These are phyloP conservation scores for Phaeotremella skinneri DNA, from an alignment of 768 basidiomycete species.

Conservation along the genomic window DNA sequence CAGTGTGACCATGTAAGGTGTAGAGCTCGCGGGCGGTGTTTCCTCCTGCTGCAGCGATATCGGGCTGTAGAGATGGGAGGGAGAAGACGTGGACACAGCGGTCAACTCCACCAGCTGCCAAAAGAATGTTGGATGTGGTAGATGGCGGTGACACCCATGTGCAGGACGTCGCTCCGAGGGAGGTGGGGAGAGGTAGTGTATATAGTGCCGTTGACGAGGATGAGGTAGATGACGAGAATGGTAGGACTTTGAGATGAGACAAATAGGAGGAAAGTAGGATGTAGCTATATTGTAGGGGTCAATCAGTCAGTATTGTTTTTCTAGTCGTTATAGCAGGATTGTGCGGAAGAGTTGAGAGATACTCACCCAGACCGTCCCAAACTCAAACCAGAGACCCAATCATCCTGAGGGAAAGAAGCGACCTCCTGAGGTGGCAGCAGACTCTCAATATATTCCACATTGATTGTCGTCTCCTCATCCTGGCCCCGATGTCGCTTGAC, in stretches of 20 bases:
- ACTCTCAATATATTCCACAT: constrained; percentile 88
- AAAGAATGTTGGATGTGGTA: constrained; percentile 29
- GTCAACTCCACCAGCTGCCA: constrained; percentile 51
- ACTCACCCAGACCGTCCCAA: constrained; percentile 48
- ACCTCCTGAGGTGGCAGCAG: constrained; percentile 81
- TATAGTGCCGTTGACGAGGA: constrained; percentile 26
- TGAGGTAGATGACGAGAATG: constrained; percentile 28
- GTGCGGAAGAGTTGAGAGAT: constrained; percentile 2
- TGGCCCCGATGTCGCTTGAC: constrained; percentile 50
- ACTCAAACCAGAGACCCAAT: constrained; percentile 75
- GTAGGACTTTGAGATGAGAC: constrained; percentile 47
- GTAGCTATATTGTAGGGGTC: constrained; percentile 19
- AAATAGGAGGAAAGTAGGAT: constrained; percentile 50
- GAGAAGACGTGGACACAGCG: constrained; percentile 48
- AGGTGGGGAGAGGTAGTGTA: constrained; percentile 45
- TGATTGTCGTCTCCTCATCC: constrained; percentile 65
- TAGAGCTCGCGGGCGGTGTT: constrained; percentile 55
- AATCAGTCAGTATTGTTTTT: not conserved
- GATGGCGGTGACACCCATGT: constrained; percentile 44
- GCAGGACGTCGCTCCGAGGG: constrained; percentile 48
- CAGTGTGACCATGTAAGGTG: constrained; percentile 78
- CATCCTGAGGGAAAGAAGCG: constrained; percentile 76
- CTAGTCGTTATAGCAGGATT: not conserved
- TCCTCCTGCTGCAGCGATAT: constrained; percentile 26
- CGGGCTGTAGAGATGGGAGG: constrained; percentile 49